Base-by-base conservation (phyloP, 176 grass and related monocot genomes). In the Aechmea fasciata region DNA sequence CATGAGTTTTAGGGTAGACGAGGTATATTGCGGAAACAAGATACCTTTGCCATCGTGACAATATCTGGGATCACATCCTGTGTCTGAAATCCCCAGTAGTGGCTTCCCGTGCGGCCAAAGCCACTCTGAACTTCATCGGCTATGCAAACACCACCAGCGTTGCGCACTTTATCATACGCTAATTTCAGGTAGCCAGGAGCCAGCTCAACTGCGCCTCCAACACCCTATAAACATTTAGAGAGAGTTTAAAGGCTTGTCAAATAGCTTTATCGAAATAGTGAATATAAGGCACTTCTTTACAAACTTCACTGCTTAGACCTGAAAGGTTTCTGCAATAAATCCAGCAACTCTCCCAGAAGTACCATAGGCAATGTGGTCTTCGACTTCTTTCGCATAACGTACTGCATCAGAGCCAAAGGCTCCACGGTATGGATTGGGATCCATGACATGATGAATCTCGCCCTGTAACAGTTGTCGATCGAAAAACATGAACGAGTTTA, bases 121-220 rank as follows among this genome's bases (percentile, higher is more conserved):
- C 94, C 89, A 77, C 90, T 99, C 50, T 99, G 94, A 20, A 99
- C 94, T 80, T 99, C 94, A 64, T 99, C 94, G 66, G 94, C 94
- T 82, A 99, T 99, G 78, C 89, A 99, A 49, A 99, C 89, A 47
- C 94, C 94, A 70, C 87, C 89, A 71, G 82, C 80, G 77, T 90
- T 90, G 13, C 87, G 75, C 23, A 99, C 94, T 67, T 77, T 88
- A 63, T 93, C 82, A 77, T 93, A 99, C 19, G 78, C 89, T 64
- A 81, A 83, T 57, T 90, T 93, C n/a, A 99, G 77, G 69, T 93
- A 99, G 18, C 89, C 94, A 81, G 89, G 82, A 71, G 94, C 94
- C 77, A 93, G 72, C 74, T 99, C 94, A 63, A 99, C 84, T 71
- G 94, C 62, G 57, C 94, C 94, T 11, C 94, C 94, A 17, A 90